phyloP scores from a whole-genome alignment of 2,329 filamentous ascomycete genomes.

The Aureobasidium sp. region DNA sequence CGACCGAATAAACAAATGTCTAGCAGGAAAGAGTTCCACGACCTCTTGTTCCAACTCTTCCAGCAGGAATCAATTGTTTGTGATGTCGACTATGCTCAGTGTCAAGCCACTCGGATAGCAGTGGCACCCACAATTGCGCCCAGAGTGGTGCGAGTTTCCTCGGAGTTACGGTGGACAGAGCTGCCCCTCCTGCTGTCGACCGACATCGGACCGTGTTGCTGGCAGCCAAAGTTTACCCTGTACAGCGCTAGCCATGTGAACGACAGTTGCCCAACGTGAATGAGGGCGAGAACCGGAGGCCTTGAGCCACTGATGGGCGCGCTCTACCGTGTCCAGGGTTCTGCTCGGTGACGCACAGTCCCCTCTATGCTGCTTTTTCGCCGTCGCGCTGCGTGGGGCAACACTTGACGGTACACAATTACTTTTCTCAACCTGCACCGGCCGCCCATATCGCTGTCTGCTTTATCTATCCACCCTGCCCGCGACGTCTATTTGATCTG shows the following conservation, averaged over 20 bases:
- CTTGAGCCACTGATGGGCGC: not conserved
- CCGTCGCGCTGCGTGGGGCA: constrained; percentile 10
- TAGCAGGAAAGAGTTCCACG: not conserved
- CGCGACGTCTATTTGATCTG: not conserved
- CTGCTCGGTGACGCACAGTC: constrained; percentile 5
- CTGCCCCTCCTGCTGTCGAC: not conserved
- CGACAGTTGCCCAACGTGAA: constrained; percentile 10
- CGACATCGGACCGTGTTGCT: not conserved
- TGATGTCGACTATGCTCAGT: not conserved
- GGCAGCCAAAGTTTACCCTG: not conserved
- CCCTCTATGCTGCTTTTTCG: constrained; percentile 2
- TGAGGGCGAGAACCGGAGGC: constrained; percentile 2
- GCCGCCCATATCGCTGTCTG: not conserved
- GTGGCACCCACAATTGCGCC: not conserved
- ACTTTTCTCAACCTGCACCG: constrained; percentile 14
- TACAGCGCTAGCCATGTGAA: constrained; percentile 11
- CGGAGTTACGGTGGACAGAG: not conserved
- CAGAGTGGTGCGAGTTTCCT: not conserved
- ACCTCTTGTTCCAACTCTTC: not conserved
- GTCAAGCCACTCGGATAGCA: constrained; percentile 2
- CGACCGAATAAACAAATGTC: not conserved
- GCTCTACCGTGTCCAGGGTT: not conserved
- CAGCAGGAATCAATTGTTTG: not conserved
- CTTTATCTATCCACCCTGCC: constrained; percentile 5
- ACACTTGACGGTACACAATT: constrained; percentile 4